These are phyloP conservation scores for Saitozyma podzolica DNA, from an alignment of 768 basidiomycete species.

Conservation along the genomic window DNA sequence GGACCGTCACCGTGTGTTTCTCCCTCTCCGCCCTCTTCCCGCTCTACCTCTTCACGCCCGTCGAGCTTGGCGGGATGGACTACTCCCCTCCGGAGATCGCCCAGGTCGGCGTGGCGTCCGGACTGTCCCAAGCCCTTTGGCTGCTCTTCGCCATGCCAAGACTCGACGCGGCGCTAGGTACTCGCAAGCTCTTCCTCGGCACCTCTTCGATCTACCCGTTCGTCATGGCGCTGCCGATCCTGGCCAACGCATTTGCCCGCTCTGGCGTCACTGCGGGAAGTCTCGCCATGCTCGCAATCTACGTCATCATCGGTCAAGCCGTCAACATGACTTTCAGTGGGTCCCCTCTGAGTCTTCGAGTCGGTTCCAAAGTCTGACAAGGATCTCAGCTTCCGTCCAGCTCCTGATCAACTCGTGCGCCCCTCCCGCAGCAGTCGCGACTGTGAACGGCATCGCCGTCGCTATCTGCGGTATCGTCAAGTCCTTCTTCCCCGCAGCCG, in stretches of 20 bases:
- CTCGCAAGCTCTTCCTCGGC: slow-evolving; percentile 15
- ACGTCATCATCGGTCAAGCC: slow-evolving; percentile 19
- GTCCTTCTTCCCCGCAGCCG: slow-evolving; percentile 24
- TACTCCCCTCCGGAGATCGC: slow-evolving; percentile 24
- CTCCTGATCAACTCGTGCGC: slow-evolving; percentile 23
- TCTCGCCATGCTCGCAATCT: slow-evolving; percentile 9
- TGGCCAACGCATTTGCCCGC: slow-evolving; percentile 22
- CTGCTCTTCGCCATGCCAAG: slow-evolving; percentile 22
- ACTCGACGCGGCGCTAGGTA: slow-evolving; percentile 22
- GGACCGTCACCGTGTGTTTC: slow-evolving; percentile 22
- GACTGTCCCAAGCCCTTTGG: slow-evolving; percentile 26
- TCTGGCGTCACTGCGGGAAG: slow-evolving; percentile 1
- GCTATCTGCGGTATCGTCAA: slow-evolving; percentile 26
- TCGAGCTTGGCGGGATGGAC: slow-evolving; percentile 19
- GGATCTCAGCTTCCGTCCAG: slow-evolving; percentile 15
- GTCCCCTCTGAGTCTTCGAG: too few relatives aligned
- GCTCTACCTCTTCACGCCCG: slow-evolving; percentile 27
- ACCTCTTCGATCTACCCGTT: slow-evolving; percentile 17
- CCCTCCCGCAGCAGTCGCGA: slow-evolving; percentile 21
- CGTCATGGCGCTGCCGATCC: slow-evolving; percentile 16
- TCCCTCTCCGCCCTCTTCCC: slow-evolving; percentile 16
- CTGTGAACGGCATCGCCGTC: slow-evolving; percentile 23
- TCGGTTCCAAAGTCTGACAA: too few relatives aligned
- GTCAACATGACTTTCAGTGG: slow-evolving; percentile 19
- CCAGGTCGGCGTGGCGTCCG: slow-evolving; percentile 10